Evolutionary conservation across 192 early-diverging fungal species (phyloP).

Genomic region (Gaertneriomyces sp.): DNA sequence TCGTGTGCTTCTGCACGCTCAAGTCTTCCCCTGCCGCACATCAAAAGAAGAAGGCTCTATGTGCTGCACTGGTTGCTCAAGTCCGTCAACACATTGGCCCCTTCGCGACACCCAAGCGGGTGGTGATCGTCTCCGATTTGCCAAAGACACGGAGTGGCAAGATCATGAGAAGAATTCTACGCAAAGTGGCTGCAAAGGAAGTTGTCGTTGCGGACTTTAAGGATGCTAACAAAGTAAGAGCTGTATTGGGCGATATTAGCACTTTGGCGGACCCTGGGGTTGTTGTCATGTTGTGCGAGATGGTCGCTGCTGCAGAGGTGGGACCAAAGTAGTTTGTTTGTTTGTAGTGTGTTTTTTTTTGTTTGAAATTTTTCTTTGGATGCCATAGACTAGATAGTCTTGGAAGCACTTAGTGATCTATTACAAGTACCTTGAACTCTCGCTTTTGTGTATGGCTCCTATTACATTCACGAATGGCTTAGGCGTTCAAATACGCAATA

Average conservation of each 20-base stretch:
- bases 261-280: slow-evolving; percentile 81
- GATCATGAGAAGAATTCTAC: slow-evolving; percentile 92
- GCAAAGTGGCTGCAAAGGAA: slow-evolving; percentile 88
- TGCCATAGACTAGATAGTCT: too few relatives aligned
- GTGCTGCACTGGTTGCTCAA: slow-evolving; percentile 64
- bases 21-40: slow-evolving; percentile 38
- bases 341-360: too few relatives aligned
- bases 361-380: too few relatives aligned
- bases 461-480: too few relatives aligned
- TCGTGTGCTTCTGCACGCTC: slow-evolving; percentile 53
- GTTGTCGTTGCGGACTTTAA: slow-evolving; percentile 37
- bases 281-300: slow-evolving; percentile 50
- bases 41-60: slow-evolving; percentile 37
- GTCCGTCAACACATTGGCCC: slow-evolving; percentile 89
- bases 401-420: too few relatives aligned
- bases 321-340: too few relatives aligned
- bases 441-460: too few relatives aligned
- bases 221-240: slow-evolving; percentile 37
- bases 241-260: slow-evolving; percentile 81
- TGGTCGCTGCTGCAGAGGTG: slow-evolving; percentile 1
- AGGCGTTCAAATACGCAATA: too few relatives aligned
- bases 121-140: slow-evolving; percentile 81
- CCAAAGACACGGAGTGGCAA: slow-evolving; percentile 96
- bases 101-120: slow-evolving; percentile 84
- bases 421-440: too few relatives aligned